Base-by-base conservation (phyloP, 306 rosid genomes). In the Rosa lucieae region DNA sequence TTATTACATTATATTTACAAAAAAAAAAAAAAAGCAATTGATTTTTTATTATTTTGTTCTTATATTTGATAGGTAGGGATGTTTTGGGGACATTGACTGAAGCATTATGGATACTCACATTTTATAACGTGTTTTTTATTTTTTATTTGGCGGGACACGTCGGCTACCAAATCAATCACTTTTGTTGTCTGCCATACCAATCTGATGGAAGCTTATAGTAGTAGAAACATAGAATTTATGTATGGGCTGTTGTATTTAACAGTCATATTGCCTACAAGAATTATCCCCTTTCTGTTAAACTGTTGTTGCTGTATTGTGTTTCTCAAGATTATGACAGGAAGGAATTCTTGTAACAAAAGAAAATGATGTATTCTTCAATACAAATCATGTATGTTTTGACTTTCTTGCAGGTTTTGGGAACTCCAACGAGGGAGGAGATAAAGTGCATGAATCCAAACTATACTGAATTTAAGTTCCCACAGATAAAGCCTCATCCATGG, bases 401-500 rank as follows among this genome's bases (percentile, higher is more conserved):
- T 69, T 81, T 35, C 73, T 51, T 76, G 67, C 90, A 95, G 99
- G 97, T 95, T 86, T 87, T 95, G 90, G 99, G 99, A 80, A 95
- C 99, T 61, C 99, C 99, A 56, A 95, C 98, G 23, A 92, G 99
- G 80, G 99, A 95, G 82, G 99, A 95, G 97, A 95, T 95, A 84
- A 95, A 95, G 87, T 95, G 99, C 89, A 95, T 95, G 99, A 95
- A 95, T 84, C 99, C 99, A 79, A 95, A 95, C 81, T 95, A 95
- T 80, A 95, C 97, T 1, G 99, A 95, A 75, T 95, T 92, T 77
- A 95, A 95, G 82, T 95, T 95, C 87, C 99, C 99, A 3, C 99
- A 95, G 93, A 95, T 95, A 83, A 92, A 95, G 87, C 99, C 99
- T 81, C 99, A 95, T 84, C 99, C 99, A 10, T 95, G 99, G 99